phyloP scores from a whole-genome alignment of 192 early-diverging fungal genomes.

The Coemansia asiatica region DNA sequence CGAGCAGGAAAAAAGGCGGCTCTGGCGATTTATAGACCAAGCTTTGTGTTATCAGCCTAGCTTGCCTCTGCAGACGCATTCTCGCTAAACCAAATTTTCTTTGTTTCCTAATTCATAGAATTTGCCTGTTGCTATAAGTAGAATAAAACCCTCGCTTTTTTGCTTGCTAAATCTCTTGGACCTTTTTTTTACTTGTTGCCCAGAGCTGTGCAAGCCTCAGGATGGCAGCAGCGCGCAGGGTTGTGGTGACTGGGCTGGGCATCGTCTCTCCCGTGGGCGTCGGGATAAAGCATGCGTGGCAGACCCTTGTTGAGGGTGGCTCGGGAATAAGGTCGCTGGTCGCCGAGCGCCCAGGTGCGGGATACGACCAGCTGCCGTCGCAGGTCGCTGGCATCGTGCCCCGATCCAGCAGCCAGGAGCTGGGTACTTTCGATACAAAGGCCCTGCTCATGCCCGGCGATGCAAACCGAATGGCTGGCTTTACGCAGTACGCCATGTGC shows the following conservation, averaged over 20 bases:
- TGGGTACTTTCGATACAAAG: slow-evolving; percentile 68
- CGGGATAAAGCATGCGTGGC: slow-evolving; percentile 72
- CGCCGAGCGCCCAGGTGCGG: slow-evolving; percentile 19
- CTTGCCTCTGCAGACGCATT: background rate
- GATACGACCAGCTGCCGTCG: slow-evolving; percentile 70
- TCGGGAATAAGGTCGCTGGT: slow-evolving; percentile 74
- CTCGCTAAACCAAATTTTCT: background rate
- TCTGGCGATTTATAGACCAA: slow-evolving; percentile 52
- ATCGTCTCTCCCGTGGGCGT: slow-evolving; percentile 87
- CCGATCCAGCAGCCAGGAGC: slow-evolving; percentile 43
- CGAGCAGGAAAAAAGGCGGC: slow-evolving; percentile 55
- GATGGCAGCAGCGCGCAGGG: slow-evolving; percentile 54
- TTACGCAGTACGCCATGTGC: slow-evolving; percentile 84
- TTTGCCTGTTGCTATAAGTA: background rate
- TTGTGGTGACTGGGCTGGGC: slow-evolving; percentile 94
- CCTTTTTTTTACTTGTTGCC: background rate
- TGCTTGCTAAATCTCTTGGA: background rate
- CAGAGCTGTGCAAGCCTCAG: background rate
- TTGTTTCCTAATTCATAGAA: background rate
- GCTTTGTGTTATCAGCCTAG: no score
- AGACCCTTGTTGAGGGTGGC: slow-evolving; percentile 64
- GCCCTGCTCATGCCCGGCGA: slow-evolving; percentile 79
- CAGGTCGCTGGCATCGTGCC: slow-evolving; percentile 74
- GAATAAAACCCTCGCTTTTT: no score
- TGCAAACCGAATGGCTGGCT: slow-evolving; percentile 71